phyloP scores from a whole-genome alignment of 345 rosid species.

The Gossypium australe region DNA sequence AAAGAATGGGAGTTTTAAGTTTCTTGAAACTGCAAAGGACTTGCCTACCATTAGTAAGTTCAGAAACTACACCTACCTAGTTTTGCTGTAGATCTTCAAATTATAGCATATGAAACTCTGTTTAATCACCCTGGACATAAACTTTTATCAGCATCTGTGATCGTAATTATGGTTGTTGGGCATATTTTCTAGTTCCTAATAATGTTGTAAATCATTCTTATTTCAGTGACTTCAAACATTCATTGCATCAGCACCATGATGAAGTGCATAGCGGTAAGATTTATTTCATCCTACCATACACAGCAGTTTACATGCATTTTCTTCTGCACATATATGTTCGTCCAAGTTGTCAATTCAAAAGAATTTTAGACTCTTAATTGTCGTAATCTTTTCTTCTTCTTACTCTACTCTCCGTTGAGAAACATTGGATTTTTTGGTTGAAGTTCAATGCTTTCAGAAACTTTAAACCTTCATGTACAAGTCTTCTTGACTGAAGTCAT shows the following conservation, averaged over 20 bases:
- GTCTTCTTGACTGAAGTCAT: neutral
- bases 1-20: constrained; percentile 51
- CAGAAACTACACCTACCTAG: neutral
- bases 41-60: constrained; percentile 83
- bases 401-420: neutral
- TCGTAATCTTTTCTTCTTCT: neutral
- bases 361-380: neutral
- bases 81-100: neutral
- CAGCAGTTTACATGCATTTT: constrained; percentile 2
- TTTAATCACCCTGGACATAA: neutral
- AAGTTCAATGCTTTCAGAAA: neutral
- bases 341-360: neutral
- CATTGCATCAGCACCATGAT: constrained; percentile 82
- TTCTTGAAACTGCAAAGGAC: constrained; percentile 75
- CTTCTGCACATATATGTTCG: neutral
- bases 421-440: neutral
- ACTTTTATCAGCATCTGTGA: neutral
- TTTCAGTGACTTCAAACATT: constrained; percentile 73
- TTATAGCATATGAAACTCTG: neutral
- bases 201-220: constrained; percentile 2
- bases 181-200: constrained; percentile 20
- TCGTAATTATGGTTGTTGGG: neutral
- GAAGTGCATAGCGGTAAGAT: constrained; percentile 91
- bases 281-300: neutral
- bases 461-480: neutral